Evolutionary conservation across 148 eudicot species (phyloP), one percentile per base, ranked within the genome.

Genomic region (Oxyria digyna): DNA sequence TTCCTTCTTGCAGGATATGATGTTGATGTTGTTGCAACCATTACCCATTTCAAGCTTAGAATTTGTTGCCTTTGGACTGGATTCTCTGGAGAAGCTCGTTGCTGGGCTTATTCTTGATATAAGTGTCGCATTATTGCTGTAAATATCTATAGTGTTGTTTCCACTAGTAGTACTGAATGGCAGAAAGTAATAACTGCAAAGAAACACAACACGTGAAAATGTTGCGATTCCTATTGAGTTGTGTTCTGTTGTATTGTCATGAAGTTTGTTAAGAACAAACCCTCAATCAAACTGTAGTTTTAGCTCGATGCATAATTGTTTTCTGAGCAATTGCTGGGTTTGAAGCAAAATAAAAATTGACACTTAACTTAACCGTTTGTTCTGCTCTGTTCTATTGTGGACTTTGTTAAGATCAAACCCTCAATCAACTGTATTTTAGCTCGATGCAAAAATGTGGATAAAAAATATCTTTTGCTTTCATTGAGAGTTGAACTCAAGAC

Each of bases 401-500:
- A n/a, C n/a, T n/a, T n/a, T n/a, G n/a, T n/a, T n/a, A n/a, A n/a
- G n/a, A n/a, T n/a, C n/a, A n/a, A n/a, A n/a, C n/a, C n/a, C n/a
- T n/a, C n/a, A n/a, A n/a, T n/a, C n/a, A n/a, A n/a, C n/a, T n/a
- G n/a, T n/a, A n/a, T n/a, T n/a, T n/a, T n/a, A n/a, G n/a, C n/a
- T n/a, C n/a, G n/a, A n/a, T n/a, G n/a, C n/a, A n/a, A n/a, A n/a
- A n/a, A n/a, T n/a, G n/a, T n/a, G n/a, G 29, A 10, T 8, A 21
- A 24, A 52, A 52, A 23, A 10, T 20, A 23, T 0, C 1, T 3
- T 4, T 46, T 52, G 62, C 62, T 52, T 52, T 52, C 62, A 10
- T 52, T 52, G 62, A 52, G 62, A 52, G 62, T 52, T 52, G 62
- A 52, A 52, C 62, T 52, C 62, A 52, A 52, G 62, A 52, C 62